Percentiles rank a stretch among this genome's conserved stretches.
phyloP scores from a whole-genome alignment of 1,284 basidiomycete genomes.

The Blastosporella zonata region DNA sequence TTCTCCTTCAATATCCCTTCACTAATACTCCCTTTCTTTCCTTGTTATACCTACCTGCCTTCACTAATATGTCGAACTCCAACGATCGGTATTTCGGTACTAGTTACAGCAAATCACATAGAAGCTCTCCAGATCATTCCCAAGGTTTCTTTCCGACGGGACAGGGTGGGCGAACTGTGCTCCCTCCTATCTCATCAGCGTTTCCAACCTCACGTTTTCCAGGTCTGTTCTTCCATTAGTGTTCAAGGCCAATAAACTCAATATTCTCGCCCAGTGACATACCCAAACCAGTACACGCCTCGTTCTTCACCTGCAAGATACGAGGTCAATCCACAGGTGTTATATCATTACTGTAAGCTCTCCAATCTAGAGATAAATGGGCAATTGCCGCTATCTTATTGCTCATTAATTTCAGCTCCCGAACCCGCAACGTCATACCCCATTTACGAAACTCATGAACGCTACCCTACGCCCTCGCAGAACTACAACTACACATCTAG shows the following conservation, averaged over 20 bases:
- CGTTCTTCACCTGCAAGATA: constrained; percentile 56
- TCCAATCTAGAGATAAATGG: constrained; percentile 16
- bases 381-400: constrained; percentile 29
- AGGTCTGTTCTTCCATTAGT: constrained; percentile 70
- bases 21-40: constrained; percentile 47
- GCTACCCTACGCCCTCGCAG: constrained; percentile 44
- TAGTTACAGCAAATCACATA: constrained; percentile 53
- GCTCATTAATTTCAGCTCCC: constrained; percentile 34
- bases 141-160: constrained; percentile 68
- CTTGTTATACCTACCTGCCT: constrained; percentile 42
- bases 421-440: constrained; percentile 42
- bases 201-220: constrained; percentile 84
- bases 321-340: constrained; percentile 48
- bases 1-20: constrained; percentile 40
- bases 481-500: constrained; percentile 50
- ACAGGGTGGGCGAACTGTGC: constrained; percentile 84
- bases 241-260: constrained; percentile 50
- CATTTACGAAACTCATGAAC: constrained; percentile 56
- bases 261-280: constrained; percentile 50
- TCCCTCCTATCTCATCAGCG: constrained; percentile 78
- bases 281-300: constrained; percentile 56
- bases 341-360: constrained; percentile 52
- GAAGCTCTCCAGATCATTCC: constrained; percentile 58
- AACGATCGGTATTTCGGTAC: constrained; percentile 55
- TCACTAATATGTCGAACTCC: constrained; percentile 61